Base-by-base conservation (phyloP, 306 rosid species). In the Prunus mume region DNA sequence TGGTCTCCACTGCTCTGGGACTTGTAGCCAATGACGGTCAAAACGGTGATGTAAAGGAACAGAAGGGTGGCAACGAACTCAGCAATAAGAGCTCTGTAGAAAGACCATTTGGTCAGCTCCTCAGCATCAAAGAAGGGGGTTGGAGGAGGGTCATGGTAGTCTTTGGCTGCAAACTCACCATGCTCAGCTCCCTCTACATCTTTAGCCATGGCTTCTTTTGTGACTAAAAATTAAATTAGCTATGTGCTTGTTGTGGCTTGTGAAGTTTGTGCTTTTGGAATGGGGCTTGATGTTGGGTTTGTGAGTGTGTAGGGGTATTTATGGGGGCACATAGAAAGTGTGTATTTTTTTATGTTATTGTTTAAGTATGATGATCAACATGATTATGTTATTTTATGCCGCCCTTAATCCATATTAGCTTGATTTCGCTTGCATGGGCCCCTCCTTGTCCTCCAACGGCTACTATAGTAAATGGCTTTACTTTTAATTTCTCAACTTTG, bases 1-100 rank as follows among this genome's bases (percentile, higher is more conserved):
- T 85, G 68, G 75, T 79, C 88, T 0, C 74, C 2, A 7, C 55
- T 85, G 8, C 45, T 86, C 73, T 87, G 90, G 56, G 78, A 45
- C 11, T 74, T 88, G 89, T 94, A 89, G 0, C 98, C 98, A 17
- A 94, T 94, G 10, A 92, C 92, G 51, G 98, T 94, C 74, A 91
- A 80, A 12, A 94, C 91, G 0, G 98, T 91, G 78, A 94, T 82
- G 83, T 94, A 94, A 10, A 94, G 91, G 84, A 94, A 94, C 10
- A 94, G 91, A 34, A 94, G 96, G 1, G 98, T 94, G 17, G 98
- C 98, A 6, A 94, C 76, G 90, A 91, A 94, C 82, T 94, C 97
- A 0, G 98, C 98, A 56, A 94, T 94, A 12, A 85, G 49, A 25
- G 98, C 97, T 78, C 98, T 84, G 87, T 94, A 90, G 41, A 94